Percentiles rank a stretch among this genome's conserved stretches.
Conservation (phyloP, 163 green algal species). For the Scenedesmus sp. region DNA sequence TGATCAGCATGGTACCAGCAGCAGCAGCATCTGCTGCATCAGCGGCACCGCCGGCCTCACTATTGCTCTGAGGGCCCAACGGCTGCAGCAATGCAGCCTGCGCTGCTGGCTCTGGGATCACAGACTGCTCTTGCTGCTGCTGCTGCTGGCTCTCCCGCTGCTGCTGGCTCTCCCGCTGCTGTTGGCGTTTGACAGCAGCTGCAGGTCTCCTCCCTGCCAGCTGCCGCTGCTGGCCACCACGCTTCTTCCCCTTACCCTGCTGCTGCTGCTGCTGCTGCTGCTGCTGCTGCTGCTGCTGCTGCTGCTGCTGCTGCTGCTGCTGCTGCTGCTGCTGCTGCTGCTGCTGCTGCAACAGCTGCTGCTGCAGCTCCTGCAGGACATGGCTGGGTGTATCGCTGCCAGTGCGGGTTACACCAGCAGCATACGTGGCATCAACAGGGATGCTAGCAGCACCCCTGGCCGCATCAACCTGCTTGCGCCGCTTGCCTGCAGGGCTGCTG, state of each 20-base stretch:
- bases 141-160: slow-evolving; percentile 1
- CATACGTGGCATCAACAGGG: background rate
- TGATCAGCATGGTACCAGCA: background rate
- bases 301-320: slow-evolving; percentile 28
- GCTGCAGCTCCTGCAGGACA: background rate
- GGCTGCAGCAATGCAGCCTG: background rate
- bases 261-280: background rate
- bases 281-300: background rate
- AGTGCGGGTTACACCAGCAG: background rate
- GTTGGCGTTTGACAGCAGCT: background rate
- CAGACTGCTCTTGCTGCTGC: background rate
- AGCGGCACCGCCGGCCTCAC: background rate
- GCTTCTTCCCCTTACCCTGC: background rate
- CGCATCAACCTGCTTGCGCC: background rate
- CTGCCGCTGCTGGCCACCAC: slow-evolving; percentile 2
- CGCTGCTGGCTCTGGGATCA: background rate
- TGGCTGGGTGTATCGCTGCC: background rate
- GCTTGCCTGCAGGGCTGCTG: slow-evolving; percentile 12
- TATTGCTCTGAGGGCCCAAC: background rate
- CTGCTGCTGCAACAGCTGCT: background rate
- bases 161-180: background rate
- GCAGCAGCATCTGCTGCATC: background rate
- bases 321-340: background rate
- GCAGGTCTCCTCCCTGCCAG: background rate
- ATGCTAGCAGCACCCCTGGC: background rate